Evolutionary conservation across 1,284 basidiomycete species (phyloP).

Genomic region (Macrocybe sp.): DNA sequence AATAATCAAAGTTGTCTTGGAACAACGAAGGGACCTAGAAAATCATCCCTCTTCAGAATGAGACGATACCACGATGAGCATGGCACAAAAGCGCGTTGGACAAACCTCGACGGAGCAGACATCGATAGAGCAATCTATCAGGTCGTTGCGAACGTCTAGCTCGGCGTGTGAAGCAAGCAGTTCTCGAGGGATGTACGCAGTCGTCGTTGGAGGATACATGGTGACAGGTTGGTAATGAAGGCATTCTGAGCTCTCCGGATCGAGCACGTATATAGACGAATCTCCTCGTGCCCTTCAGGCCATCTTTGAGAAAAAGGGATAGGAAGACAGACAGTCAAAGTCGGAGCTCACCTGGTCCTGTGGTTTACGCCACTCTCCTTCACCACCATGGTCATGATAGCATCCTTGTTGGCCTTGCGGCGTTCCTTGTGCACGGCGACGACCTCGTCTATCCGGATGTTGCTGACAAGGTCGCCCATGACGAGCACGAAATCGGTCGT

Average conservation of each 20-base stretch:
- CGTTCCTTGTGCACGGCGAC: constrained; percentile 88
- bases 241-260: constrained; percentile 72
- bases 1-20: constrained; percentile 99
- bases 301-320: constrained; percentile 10
- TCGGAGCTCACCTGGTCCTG: constrained; percentile 59
- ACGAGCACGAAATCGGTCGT: constrained; percentile 93
- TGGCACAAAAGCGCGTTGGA: constrained; percentile 1
- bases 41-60: too few relatives aligned
- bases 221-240: constrained; percentile 73
- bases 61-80: neutral
- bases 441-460: constrained; percentile 86
- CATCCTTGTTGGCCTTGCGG: constrained; percentile 83
- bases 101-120: constrained; percentile 87
- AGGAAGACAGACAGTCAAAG: neutral
- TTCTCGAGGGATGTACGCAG: constrained; percentile 64
- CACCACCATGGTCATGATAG: constrained; percentile 95
- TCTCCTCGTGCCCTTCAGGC: constrained; percentile 58
- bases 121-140: constrained; percentile 87
- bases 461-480: constrained; percentile 92
- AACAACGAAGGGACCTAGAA: constrained; percentile 88
- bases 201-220: constrained; percentile 56
- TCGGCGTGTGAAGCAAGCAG: constrained; percentile 65
- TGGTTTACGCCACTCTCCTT: constrained; percentile 72
- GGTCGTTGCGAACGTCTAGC: constrained; percentile 80
- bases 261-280: constrained; percentile 69